Evolutionary conservation across 2,329 filamentous ascomycete species (phyloP).

Genomic region (Gaeumannomyces tritici): DNA sequence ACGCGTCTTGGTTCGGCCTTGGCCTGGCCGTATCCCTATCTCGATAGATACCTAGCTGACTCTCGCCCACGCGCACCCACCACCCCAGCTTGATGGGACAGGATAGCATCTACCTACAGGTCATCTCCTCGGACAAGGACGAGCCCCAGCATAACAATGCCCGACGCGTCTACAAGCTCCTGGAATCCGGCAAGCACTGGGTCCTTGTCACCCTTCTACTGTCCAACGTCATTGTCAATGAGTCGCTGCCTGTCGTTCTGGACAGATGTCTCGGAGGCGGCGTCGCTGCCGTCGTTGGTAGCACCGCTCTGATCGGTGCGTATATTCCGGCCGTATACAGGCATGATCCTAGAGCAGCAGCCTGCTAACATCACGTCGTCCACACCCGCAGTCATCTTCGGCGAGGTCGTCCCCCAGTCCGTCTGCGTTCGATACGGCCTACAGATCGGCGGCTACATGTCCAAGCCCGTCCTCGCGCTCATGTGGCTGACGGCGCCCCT

Average conservation of each 20-base stretch:
- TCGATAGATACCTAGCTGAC: not conserved
- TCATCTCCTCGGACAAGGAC: slow-evolving; percentile 77
- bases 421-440: slow-evolving; percentile 94
- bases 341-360: not conserved
- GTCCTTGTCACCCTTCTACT: slow-evolving; percentile 88
- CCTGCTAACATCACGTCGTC: slow-evolving; percentile 10
- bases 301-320: slow-evolving; percentile 87
- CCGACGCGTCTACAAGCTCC: slow-evolving; percentile 64
- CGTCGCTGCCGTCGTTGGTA: slow-evolving; percentile 86
- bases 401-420: slow-evolving; percentile 91
- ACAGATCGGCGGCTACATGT: slow-evolving; percentile 89
- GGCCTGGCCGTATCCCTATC: not conserved
- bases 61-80: not conserved
- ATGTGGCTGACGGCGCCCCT: slow-evolving; percentile 91
- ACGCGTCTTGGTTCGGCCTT: not conserved
- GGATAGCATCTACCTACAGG: slow-evolving; percentile 95
- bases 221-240: slow-evolving; percentile 96
- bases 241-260: slow-evolving; percentile 88
- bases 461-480: slow-evolving; percentile 72
- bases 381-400: slow-evolving; percentile 77
- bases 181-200: slow-evolving; percentile 94
- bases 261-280: slow-evolving; percentile 90
- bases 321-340: not conserved
- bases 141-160: slow-evolving; percentile 83
- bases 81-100: slow-evolving; percentile 50